Evolutionary conservation across 768 basidiomycete genomes (phyloP), one percentile per base, ranked within the genome.

Genomic region (Panellus pusillus): DNA sequence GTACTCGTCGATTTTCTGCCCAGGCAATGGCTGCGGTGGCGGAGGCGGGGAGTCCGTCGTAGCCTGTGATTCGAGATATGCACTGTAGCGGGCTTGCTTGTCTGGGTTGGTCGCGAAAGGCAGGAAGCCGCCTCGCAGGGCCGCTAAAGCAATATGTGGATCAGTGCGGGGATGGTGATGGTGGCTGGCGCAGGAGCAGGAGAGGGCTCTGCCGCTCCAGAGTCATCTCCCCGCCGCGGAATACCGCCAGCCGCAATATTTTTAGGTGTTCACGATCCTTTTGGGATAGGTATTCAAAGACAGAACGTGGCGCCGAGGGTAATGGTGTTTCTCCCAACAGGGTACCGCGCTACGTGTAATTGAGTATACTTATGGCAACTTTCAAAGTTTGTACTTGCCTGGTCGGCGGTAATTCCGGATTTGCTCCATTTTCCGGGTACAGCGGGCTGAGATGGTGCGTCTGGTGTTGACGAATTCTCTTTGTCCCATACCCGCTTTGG

Each of bases 211-310:
- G 19, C 36, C 31, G 29, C 27, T 8, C 15, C 36, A 3, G 65
- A 24, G 6, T 24, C 55, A 51, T 13, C 76, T 65, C 6, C 66
- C 36, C 13, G 62, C 59, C 9, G 69, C 61, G n/a, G 65, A 63
- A 35, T 35, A 3, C n/a, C 44, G 18, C 63, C 67, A 7, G 78
- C 63, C 12, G 79, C 67, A 24, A 90, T 79, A 27, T 77, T 78
- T 63, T 86, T 78, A 99, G 78, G 6, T 95, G 86, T 55, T 97
- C 94, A 51, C 84, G 82, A 63, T 96, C 93, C 63, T 94, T 95
- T 59, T 88, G 82, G 0, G 97, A 96, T 67, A 98, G 83, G 66
- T 86, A 98, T 41, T 98, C 95, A 67, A 96, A 98, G 14, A 99
- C 82, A 0, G 96, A 98, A 11, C 84, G 83, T 2, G 89, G 82